Evolutionary conservation across 345 rosid genomes (phyloP).

Genomic region (Ricinus communis): DNA sequence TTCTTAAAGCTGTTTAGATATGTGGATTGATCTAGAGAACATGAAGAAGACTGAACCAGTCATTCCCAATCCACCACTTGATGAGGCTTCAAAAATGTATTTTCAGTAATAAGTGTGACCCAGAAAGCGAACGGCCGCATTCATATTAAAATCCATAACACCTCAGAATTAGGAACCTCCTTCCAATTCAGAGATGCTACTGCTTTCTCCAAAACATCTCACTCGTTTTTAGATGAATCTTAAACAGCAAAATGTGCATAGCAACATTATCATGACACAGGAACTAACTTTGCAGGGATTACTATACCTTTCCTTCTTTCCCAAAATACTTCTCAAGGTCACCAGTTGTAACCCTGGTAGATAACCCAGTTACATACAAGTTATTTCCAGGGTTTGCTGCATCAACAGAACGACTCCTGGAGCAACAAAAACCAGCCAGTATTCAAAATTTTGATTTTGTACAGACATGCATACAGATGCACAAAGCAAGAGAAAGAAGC

Average conservation of each 20-base stretch:
- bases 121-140: not conserved
- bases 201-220: not conserved
- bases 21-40: too few relatives aligned
- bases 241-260: not conserved
- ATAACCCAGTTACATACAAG: constrained; percentile 65
- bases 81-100: too few relatives aligned
- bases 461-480: not conserved
- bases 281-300: not conserved
- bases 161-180: not conserved
- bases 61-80: too few relatives aligned
- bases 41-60: too few relatives aligned
- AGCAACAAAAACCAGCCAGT: constrained; percentile 1
- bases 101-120: too few relatives aligned
- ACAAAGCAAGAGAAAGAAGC: not conserved
- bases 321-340: constrained; percentile 58
- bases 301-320: constrained; percentile 68
- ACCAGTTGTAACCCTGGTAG: constrained; percentile 44
- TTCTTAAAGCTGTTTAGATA: too few relatives aligned
- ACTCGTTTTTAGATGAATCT: not conserved
- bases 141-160: not conserved
- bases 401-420: constrained; percentile 51
- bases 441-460: not conserved
- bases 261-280: not conserved
- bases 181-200: not conserved
- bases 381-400: constrained; percentile 60